Evolutionary conservation across 345 rosid genomes (phyloP).

Genomic region (Mangifera indica): DNA sequence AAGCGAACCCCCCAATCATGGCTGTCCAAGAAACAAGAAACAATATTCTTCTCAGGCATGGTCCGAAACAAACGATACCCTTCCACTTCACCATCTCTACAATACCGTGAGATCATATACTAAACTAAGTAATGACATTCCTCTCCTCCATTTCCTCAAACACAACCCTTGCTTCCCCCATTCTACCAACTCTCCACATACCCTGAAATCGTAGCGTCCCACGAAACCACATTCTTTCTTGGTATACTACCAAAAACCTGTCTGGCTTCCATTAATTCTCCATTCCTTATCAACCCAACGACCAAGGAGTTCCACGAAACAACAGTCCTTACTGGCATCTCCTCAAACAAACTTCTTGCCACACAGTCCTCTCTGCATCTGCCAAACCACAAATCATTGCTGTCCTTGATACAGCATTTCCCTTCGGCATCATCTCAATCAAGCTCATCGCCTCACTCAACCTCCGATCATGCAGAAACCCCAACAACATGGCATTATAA

Average conservation of each 20-base stretch:
- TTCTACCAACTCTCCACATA: slow-evolving; percentile 41
- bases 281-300: slow-evolving; percentile 50
- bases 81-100: slow-evolving; percentile 51
- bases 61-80: slow-evolving; percentile 48
- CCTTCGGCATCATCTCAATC: slow-evolving; percentile 52
- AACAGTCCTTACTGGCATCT: slow-evolving; percentile 59
- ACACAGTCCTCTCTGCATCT: slow-evolving; percentile 44
- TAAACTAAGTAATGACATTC: slow-evolving; percentile 64
- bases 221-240: slow-evolving; percentile 43
- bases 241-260: slow-evolving; percentile 46
- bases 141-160: slow-evolving; percentile 51
- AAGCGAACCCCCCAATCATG: slow-evolving; percentile 60
- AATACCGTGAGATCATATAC: slow-evolving; percentile 64
- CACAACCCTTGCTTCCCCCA: slow-evolving; percentile 42
- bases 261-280: slow-evolving; percentile 49
- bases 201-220: slow-evolving; percentile 58
- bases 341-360: slow-evolving; percentile 50
- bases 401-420: slow-evolving; percentile 67
- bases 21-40: slow-evolving; percentile 76
- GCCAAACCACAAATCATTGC: slow-evolving; percentile 48
- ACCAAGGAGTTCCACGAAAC: slow-evolving; percentile 69
- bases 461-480: slow-evolving; percentile 43
- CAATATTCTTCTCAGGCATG: slow-evolving; percentile 59
- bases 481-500: slow-evolving; percentile 63
- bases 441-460: slow-evolving; percentile 41